Conservation (phyloP, 2,329 filamentous ascomycete species). For the Fusarium sp. region DNA sequence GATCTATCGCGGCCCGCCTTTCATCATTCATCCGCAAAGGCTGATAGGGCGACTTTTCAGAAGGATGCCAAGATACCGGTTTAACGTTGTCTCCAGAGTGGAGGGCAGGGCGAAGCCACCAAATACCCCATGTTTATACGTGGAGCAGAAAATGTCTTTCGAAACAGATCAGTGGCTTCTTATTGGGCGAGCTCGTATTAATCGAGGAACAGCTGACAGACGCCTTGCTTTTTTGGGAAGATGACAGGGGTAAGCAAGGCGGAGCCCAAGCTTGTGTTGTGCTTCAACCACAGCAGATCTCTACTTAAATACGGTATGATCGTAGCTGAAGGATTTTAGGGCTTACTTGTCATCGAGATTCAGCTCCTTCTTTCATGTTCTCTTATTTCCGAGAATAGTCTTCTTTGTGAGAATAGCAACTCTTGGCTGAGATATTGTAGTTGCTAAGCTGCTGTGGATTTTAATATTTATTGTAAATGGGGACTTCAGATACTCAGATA, state of each 20-base stretch:
- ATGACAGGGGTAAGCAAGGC: neutral
- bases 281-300: slow-evolving; percentile 1
- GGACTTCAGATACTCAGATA: no score
- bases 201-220: neutral
- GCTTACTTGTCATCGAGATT: slow-evolving; percentile 16
- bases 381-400: neutral
- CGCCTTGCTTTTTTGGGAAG: neutral
- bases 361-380: neutral
- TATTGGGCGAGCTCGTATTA: neutral
- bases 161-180: neutral
- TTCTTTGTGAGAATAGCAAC: no score
- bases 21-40: neutral
- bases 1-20: neutral
- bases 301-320: neutral
- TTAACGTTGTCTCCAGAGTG: neutral
- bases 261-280: neutral
- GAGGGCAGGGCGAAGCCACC: neutral
- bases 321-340: slow-evolving; percentile 15
- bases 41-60: neutral
- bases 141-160: neutral
- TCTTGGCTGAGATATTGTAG: no score
- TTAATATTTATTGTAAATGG: no score
- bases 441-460: no score
- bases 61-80: neutral
- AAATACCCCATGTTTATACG: neutral